phyloP scores from a whole-genome alignment of 2,329 filamentous ascomycete genomes.

The Gaeumannomyces tritici region DNA sequence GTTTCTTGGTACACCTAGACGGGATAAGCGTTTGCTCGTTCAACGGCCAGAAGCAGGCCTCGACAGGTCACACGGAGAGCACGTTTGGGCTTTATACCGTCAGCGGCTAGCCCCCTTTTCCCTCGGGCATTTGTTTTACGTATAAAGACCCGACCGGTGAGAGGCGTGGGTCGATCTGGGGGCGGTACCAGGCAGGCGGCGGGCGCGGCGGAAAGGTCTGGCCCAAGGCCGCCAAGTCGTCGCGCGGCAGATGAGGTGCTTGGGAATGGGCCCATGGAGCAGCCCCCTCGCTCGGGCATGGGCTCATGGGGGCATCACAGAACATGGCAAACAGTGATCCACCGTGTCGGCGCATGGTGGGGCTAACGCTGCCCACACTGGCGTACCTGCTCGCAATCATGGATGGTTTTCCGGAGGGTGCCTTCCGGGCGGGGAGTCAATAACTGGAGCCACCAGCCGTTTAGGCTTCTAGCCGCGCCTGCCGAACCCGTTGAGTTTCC shows the following conservation, averaged over 20 bases:
- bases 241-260: not conserved
- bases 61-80: not conserved
- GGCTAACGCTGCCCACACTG: too few relatives aligned
- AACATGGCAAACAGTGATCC: not conserved
- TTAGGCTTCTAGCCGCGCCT: not conserved
- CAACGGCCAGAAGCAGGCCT: too few relatives aligned
- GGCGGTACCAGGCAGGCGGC: not conserved
- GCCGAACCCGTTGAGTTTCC: not conserved
- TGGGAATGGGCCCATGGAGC: not conserved
- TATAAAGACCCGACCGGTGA: not conserved
- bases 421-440: not conserved
- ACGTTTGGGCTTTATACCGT: not conserved
- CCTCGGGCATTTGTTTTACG: not conserved
- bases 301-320: not conserved
- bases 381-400: too few relatives aligned
- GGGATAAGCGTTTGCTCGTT: too few relatives aligned
- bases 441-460: not conserved
- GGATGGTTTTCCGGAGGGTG: not conserved
- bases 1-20: not conserved
- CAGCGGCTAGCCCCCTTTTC: not conserved
- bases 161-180: not conserved
- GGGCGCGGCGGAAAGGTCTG: not conserved
- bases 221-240: not conserved
- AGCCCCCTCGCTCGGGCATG: not conserved
- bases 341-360: not conserved